Evolutionary conservation across 1,284 basidiomycete genomes (phyloP).

Genomic region (Boletus sp.): DNA sequence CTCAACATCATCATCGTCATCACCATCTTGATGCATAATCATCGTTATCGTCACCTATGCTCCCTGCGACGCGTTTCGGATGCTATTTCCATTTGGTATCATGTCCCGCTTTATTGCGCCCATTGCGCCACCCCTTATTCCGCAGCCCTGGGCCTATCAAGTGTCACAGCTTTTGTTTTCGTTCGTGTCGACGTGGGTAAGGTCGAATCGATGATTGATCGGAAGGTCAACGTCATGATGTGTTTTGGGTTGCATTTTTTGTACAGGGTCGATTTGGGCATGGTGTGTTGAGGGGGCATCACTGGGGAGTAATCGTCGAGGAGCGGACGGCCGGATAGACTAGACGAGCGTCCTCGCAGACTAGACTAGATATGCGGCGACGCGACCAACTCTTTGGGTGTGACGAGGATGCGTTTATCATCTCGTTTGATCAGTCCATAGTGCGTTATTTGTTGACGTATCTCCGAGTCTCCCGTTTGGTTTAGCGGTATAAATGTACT

Average conservation of each 20-base stretch:
- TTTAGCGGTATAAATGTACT: not conserved
- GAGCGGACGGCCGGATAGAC: not conserved
- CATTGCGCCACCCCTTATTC: not conserved
- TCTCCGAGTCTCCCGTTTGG: not conserved
- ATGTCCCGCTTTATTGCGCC: slow-evolving; percentile 1
- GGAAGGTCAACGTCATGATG: slow-evolving; percentile 1
- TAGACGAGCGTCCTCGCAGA: not conserved
- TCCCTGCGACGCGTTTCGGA: slow-evolving; percentile 7
- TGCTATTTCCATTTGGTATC: slow-evolving; percentile 4
- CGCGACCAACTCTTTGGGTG: not conserved
- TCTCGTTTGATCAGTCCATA: not conserved
- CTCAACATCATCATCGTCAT: slow-evolving; percentile 1
- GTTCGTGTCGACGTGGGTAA: slow-evolving; percentile 2
- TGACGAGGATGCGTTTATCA: not conserved
- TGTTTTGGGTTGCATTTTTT: slow-evolving; percentile 3
- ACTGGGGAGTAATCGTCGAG: not conserved
- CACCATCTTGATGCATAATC: slow-evolving; percentile 5
- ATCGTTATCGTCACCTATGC: slow-evolving; percentile 4
- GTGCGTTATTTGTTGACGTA: not conserved
- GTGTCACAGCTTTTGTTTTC: not conserved
- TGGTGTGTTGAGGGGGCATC: not conserved
- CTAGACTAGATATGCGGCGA: not conserved
- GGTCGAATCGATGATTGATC: slow-evolving; percentile 8
- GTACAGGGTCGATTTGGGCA: not conserved
- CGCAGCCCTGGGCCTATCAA: not conserved